Percentiles rank a stretch among this genome's conserved stretches.
Evolutionary conservation across 371 early-diverging fungal species (phyloP).

Genomic region (Sporodiniella umbellata): DNA sequence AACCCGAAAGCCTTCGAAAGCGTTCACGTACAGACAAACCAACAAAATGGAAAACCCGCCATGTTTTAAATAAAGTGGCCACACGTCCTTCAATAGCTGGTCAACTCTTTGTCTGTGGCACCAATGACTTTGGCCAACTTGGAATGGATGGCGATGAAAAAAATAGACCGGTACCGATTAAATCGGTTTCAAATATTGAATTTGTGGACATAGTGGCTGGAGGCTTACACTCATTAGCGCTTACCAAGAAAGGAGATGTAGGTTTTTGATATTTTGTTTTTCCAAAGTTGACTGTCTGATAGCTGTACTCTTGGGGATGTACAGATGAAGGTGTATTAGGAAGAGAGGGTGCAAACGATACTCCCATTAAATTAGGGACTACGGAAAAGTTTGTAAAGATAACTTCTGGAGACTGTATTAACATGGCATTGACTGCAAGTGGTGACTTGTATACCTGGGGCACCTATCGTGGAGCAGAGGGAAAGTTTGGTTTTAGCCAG

Average conservation of each 20-base stretch:
- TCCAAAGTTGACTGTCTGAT: too few relatives aligned
- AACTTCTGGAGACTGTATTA: constrained; percentile 91
- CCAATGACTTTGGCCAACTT: constrained; percentile 95
- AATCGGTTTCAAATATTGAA: constrained; percentile 57
- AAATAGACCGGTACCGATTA: constrained; percentile 72
- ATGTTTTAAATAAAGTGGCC: constrained; percentile 15
- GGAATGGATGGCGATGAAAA: constrained; percentile 89
- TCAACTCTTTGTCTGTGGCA: constrained; percentile 89
- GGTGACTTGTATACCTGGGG: constrained; percentile 96
- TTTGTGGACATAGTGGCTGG: constrained; percentile 86
- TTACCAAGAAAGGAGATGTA: constrained; percentile 73
- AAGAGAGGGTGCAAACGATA: constrained; percentile 77
- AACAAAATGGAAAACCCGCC: background rate
- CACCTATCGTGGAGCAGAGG: constrained; percentile 78
- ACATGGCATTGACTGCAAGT: constrained; percentile 80
- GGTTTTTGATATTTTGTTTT: constrained; percentile 12
- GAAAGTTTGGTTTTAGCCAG: constrained; percentile 68
- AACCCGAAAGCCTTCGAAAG: background rate
- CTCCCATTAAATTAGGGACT: constrained; percentile 30
- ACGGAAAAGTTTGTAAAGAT: constrained; percentile 76
- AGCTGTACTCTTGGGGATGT: constrained; percentile 95
- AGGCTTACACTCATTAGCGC: constrained; percentile 85
- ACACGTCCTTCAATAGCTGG: constrained; percentile 42
- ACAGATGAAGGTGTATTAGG: constrained; percentile 98
- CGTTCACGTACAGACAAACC: background rate